Evolutionary conservation across 2,329 filamentous ascomycete species (phyloP).

Genomic region (Cadophora gregata): DNA sequence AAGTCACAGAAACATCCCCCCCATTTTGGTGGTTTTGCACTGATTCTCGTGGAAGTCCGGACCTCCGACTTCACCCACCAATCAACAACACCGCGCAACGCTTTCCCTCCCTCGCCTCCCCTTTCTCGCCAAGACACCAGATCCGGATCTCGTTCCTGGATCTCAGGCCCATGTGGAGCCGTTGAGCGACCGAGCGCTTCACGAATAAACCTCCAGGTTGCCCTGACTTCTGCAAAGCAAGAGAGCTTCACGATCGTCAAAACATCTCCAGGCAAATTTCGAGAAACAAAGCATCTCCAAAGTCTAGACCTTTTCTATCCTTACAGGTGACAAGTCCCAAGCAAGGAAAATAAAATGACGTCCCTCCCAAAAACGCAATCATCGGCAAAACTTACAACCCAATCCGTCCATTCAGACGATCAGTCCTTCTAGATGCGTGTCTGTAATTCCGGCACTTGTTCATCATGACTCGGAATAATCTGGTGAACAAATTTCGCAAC

Average conservation of each 20-base stretch:
- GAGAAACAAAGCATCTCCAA: neutral
- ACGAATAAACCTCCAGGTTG: neutral
- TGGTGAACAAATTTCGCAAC: no score
- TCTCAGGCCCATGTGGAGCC: neutral
- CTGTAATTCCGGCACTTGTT: conserved; percentile 8
- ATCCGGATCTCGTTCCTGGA: neutral
- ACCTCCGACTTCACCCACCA: neutral
- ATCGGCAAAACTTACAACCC: neutral
- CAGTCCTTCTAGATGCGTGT: conserved; percentile 2
- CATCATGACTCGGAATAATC: neutral
- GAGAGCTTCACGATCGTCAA: neutral
- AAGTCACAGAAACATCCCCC: neutral
- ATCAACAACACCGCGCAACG: neutral
- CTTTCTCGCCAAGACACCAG: neutral
- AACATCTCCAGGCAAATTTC: neutral
- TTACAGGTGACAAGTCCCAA: neutral
- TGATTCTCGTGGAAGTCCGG: neutral
- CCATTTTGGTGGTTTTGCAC: neutral
- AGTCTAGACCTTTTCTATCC: neutral
- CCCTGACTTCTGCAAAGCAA: neutral
- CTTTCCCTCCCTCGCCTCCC: no score
- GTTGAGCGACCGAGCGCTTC: neutral
- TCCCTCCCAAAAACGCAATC: neutral
- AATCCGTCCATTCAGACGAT: neutral
- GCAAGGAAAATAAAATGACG: neutral